Percentiles rank a stretch among this genome's conserved stretches.
Evolutionary conservation across 805 yeast species (phyloP).

Genomic region (Cyberlindnera euphorbiiphila): DNA sequence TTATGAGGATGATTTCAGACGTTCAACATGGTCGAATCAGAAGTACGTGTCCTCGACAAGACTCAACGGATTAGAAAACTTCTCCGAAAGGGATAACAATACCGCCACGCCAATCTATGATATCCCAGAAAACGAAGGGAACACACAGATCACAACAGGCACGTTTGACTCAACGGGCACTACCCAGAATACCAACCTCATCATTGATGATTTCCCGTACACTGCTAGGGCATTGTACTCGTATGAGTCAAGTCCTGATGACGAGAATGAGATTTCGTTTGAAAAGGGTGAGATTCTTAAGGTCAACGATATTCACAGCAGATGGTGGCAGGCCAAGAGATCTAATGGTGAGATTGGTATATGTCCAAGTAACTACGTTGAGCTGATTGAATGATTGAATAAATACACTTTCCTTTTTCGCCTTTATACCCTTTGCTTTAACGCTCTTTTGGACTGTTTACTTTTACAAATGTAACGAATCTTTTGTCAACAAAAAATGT

Average conservation of each 20-base stretch:
- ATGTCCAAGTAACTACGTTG: constrained; percentile 92
- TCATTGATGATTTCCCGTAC: constrained; percentile 61
- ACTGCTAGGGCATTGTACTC: constrained; percentile 83
- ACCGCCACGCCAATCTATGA: constrained; percentile 21
- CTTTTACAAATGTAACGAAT: too few relatives aligned
- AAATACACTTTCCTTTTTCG: not conserved
- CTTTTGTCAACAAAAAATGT: too few relatives aligned
- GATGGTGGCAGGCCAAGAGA: constrained; percentile 98
- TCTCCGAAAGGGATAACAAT: constrained; percentile 24
- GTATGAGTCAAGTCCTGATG: constrained; percentile 88
- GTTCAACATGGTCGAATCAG: constrained; percentile 24
- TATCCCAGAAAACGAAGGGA: constrained; percentile 14
- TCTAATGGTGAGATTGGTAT: constrained; percentile 91
- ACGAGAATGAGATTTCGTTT: constrained; percentile 88
- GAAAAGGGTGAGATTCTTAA: constrained; percentile 87
- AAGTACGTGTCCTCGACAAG: constrained; percentile 47
- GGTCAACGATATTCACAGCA: constrained; percentile 88
- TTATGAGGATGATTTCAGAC: constrained; percentile 14
- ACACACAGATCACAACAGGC: constrained; percentile 21
- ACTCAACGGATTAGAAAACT: constrained; percentile 59
- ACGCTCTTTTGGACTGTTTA: not conserved
- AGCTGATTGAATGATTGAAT: constrained; percentile 46
- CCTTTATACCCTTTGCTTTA: not conserved
- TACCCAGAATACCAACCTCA: constrained; percentile 24
- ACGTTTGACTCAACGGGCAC: too few relatives aligned